Conservation (phyloP, 805 yeast genomes). For the Ogataea parapolymorpha region DNA sequence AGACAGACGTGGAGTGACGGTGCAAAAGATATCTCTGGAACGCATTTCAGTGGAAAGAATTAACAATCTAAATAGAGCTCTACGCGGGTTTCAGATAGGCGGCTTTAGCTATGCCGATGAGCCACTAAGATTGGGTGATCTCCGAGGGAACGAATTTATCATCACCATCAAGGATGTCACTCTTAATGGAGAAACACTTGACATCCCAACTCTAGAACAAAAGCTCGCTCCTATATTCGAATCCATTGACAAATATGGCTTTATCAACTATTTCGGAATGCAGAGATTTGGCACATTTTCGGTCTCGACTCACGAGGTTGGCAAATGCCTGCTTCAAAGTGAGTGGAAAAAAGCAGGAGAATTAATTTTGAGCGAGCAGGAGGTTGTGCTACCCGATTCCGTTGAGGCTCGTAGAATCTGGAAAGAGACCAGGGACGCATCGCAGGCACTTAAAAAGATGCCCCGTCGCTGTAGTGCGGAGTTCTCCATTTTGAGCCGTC, state of each 20-base stretch:
- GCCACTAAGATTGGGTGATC: conserved; percentile 72
- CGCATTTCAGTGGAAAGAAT: conserved; percentile 72
- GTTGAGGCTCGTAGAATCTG: conserved; percentile 79
- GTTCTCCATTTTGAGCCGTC: conserved; percentile 58
- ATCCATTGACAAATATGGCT: conserved; percentile 65
- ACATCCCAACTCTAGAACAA: conserved; percentile 38
- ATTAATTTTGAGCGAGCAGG: conserved; percentile 80
- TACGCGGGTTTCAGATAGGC: conserved; percentile 78
- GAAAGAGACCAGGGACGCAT: conserved; percentile 69
- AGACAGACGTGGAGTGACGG: conserved; percentile 94
- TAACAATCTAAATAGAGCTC: conserved; percentile 67
- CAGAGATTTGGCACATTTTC: conserved; percentile 97
- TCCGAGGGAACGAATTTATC: conserved; percentile 83
- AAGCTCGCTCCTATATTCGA: conserved; percentile 51
- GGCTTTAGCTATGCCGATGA: conserved; percentile 65
- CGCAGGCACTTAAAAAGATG: conserved; percentile 65
- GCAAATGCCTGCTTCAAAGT: conserved; percentile 63
- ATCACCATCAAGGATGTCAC: conserved; percentile 78
- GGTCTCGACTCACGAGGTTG: conserved; percentile 84
- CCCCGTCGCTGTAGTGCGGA: conserved; percentile 91
- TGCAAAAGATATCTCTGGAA: conserved; percentile 71
- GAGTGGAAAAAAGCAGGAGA: conserved; percentile 82
- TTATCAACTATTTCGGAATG: conserved; percentile 95
- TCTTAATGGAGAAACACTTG: conserved; percentile 26
- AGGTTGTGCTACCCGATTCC: conserved; percentile 77